Evolutionary conservation across 805 yeast genomes (phyloP), one percentile per base, ranked within the genome.

Genomic region (Yarrowia yakushimensis): DNA sequence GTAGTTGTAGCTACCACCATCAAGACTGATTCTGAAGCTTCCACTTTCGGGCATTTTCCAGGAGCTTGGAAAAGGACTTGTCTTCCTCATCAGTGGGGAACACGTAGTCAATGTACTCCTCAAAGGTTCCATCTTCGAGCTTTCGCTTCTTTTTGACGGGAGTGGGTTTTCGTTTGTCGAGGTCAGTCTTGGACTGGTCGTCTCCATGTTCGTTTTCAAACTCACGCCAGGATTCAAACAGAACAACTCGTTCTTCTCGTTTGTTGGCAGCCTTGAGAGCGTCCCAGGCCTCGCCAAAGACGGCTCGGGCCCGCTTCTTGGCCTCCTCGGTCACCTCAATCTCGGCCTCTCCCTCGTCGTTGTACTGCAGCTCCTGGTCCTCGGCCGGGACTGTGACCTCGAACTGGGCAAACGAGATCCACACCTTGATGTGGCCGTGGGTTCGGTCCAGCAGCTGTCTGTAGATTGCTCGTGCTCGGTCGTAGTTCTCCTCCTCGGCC

Each of bases 341-440:
- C 65, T 78, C 82, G 63, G 86, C 79, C 62, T 80, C 78, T 10
- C 72, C 66, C 13, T 78, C 88, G 15, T 79, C 78, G 1, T 75
- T 81, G 13, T 74, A 80, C 37, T 78, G 81, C 20, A 72, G 76
- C 12, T 79, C 79, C 11, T 70, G 76, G 9, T 70, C 73, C 3
- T 70, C 72, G 18, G 74, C 77, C 0, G 78, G 77, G 0, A 85
- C 79, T 0, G 85, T 77, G 2, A 87, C 76, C 70, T 90, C 96
- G 71, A 88, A 87, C 66, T 83, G 73, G 1, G 96, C 96, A 68
- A 78, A 80, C 25, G 84, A 78, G 13, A 87, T 79, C 90, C 94
- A 87, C 2, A 76, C 68, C 23, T 75, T 71, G 4, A 80, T 74
- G 4, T 76, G 69, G 11, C 61, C 61, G 36, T 70, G 66, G 6